A percentile compares a stretch with the other conserved stretches of the same genome.
These are phyloP conservation scores for Solanum corneliomulleri DNA, from an alignment of 257 asterid genomes.

Conservation along the genomic window DNA sequence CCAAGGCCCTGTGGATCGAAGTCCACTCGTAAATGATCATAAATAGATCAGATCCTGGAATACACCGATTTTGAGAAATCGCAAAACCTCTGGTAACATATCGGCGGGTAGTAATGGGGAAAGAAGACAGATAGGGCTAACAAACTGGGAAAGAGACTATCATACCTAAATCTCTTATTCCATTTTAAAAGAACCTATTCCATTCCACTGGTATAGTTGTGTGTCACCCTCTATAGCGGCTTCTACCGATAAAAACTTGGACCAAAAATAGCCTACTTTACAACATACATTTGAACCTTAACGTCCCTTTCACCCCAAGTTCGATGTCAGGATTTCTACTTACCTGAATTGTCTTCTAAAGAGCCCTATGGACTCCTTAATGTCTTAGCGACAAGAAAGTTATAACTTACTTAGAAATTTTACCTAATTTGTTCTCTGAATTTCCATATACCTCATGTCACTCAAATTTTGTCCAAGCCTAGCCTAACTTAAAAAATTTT, in stretches of 20 bases:
- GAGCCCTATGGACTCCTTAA: background rate
- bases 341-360: too few species aligned
- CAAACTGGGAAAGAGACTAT: background rate
- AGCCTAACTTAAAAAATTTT: background rate
- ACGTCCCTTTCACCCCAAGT: background rate
- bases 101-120: background rate
- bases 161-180: too few species aligned
- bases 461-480: background rate
- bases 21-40: too few species aligned
- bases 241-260: background rate
- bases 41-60: background rate
- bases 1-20: background rate
- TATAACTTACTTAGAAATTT: too few species aligned
- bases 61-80: fast-evolving
- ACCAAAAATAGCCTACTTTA: background rate
- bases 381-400: background rate
- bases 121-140: too few species aligned
- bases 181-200: background rate
- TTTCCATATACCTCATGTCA: background rate
- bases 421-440: fast-evolving
- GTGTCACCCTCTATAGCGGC: background rate
- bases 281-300: background rate
- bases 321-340: too few species aligned
- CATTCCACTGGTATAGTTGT: background rate
- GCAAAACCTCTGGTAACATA: too few species aligned